Percentiles rank a stretch among this genome's conserved stretches.
phyloP scores from a whole-genome alignment of 352 stramenopile genomes.

The Sclerospora graminicola region DNA sequence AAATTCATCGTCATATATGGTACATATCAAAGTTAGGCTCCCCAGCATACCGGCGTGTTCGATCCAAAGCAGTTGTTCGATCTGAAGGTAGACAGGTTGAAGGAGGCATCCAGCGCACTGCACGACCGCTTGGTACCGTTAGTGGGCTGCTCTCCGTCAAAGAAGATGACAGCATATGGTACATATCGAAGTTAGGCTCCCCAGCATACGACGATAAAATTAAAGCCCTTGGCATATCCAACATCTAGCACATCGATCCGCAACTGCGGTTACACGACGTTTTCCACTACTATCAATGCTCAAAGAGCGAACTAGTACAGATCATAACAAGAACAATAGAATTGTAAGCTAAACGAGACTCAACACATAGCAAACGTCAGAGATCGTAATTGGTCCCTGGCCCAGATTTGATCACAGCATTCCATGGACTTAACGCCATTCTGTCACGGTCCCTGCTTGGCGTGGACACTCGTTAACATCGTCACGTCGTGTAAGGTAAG shows the following conservation, averaged over 20 bases:
- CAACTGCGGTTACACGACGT: conserved; percentile 93
- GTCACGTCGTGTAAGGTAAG: conserved; percentile 96
- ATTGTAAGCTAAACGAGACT: conserved; percentile 4
- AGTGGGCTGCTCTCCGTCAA: too few relatives aligned
- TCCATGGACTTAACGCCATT: conserved; percentile 94
- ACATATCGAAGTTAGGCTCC: conserved; percentile 97
- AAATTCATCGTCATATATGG: conserved; percentile 91
- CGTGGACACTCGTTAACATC: conserved; percentile 86
- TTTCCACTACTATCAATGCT: conserved; percentile 89
- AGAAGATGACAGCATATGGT: too few relatives aligned
- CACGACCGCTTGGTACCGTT: too few relatives aligned
- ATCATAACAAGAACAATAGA: conserved; percentile 4
- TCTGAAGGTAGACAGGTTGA: too few relatives aligned
- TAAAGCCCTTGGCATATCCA: conserved; percentile 83
- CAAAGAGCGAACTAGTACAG: conserved; percentile 72
- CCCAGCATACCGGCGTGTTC: too few relatives aligned
- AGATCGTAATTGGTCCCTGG: conserved; percentile 87
- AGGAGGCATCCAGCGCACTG: too few relatives aligned
- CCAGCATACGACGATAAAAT: conserved; percentile 90
- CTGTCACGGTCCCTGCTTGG: conserved; percentile 86
- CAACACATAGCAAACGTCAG: too few relatives aligned
- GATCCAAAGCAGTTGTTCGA: too few relatives aligned
- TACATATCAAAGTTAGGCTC: too few relatives aligned
- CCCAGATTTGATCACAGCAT: conserved; percentile 94
- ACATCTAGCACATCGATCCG: conserved; percentile 91